These are phyloP conservation scores for Blastobotrys raffinosifermentans DNA, from an alignment of 1,139 yeast genomes.

Conservation along the genomic window DNA sequence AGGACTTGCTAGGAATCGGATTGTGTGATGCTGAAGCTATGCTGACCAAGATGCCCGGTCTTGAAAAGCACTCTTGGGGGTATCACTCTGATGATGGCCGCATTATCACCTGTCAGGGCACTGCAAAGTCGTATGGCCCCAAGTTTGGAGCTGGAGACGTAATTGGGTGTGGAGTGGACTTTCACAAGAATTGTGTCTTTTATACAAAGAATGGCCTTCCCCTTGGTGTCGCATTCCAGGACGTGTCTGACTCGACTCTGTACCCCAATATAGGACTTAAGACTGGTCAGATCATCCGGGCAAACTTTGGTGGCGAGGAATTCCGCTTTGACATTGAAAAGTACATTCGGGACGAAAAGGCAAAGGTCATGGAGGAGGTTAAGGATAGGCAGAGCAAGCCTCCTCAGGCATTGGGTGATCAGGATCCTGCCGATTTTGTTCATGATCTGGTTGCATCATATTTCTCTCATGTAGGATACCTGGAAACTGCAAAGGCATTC, in stretches of 20 bases:
- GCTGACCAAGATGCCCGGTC: conserved; percentile 38
- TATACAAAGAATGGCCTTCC: conserved; percentile 77
- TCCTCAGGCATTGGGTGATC: conserved; percentile 7
- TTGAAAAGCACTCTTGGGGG: conserved; percentile 48
- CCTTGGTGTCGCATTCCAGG: conserved; percentile 48
- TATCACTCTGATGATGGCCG: conserved; percentile 55
- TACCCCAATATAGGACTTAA: conserved; percentile 46
- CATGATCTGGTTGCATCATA: conserved; percentile 62
- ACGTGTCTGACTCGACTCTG: conserved; percentile 35
- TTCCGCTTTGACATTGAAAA: conserved; percentile 68
- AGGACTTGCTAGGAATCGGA: conserved; percentile 30
- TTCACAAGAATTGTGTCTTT: conserved; percentile 56
- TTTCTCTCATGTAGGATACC: conserved; percentile 66
- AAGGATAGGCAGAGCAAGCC: conserved; percentile 10
- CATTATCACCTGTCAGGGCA: conserved; percentile 40
- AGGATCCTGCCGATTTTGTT: conserved; percentile 34
- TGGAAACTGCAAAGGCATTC: conserved; percentile 62
- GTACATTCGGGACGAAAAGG: conserved; percentile 48
- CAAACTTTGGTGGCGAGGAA: conserved; percentile 67
- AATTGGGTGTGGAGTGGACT: conserved; percentile 83
- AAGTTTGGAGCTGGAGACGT: conserved; percentile 53
- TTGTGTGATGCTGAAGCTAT: conserved; percentile 28
- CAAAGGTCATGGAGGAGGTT: conserved; percentile 20
- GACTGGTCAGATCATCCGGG: conserved; percentile 44
- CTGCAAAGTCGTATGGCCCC: conserved; percentile 40